Conservation (phyloP, 305 asterid genomes). For the Fraxinus greggii region DNA sequence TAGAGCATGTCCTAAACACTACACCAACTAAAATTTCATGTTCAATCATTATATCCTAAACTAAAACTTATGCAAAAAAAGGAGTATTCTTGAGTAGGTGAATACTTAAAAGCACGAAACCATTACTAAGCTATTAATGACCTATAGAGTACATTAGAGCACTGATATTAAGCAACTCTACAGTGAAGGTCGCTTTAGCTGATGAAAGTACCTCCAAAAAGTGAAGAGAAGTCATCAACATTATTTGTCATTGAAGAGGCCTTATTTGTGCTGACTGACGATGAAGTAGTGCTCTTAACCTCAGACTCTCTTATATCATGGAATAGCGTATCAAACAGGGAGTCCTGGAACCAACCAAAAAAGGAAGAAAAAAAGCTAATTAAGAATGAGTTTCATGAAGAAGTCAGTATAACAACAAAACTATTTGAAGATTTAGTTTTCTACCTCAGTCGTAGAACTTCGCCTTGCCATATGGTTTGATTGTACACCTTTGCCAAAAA, state of each 20-base stretch:
- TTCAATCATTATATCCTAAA: background rate
- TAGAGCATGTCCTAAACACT: background rate
- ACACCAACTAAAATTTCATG: background rate
- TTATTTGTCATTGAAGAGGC: conserved; percentile 29
- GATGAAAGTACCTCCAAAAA: conserved; percentile 64
- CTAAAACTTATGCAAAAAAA: background rate
- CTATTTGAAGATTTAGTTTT: conserved; percentile 15
- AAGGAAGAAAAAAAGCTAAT: conserved; percentile 17
- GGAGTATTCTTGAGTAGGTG: background rate
- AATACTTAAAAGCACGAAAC: background rate
- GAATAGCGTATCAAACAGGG: conserved; percentile 48
- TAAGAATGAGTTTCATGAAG: conserved; percentile 9
- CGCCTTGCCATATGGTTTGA: conserved; percentile 28
- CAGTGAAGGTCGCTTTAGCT: conserved; percentile 18
- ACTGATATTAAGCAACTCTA: conserved; percentile 3
- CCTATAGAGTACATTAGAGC: background rate
- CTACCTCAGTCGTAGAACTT: conserved; percentile 56
- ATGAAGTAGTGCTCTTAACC: conserved; percentile 37
- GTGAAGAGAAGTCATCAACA: conserved; percentile 46
- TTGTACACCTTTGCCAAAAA: conserved; percentile 44
- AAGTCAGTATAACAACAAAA: conserved; percentile 13
- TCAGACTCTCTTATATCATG: conserved; percentile 38
- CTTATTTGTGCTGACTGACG: conserved; percentile 36
- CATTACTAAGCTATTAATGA: background rate
- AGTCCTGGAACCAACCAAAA: conserved; percentile 44